Evolutionary conservation across 768 basidiomycete genomes (phyloP).

Genomic region (Lactarius akahatsu): DNA sequence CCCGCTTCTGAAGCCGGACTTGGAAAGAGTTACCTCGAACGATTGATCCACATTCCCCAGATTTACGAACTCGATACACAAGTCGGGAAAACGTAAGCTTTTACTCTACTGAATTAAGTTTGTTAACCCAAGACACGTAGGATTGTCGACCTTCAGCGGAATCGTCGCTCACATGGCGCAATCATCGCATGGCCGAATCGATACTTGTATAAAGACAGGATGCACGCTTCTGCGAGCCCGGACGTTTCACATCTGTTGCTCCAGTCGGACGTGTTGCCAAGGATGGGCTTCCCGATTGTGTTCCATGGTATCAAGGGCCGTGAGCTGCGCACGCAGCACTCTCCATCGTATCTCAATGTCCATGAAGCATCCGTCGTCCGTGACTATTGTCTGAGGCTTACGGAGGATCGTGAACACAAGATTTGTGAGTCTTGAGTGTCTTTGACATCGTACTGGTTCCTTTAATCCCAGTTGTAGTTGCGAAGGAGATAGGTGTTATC

Average conservation of each 20-base stretch:
- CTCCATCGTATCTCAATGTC: slow-evolving; percentile 45
- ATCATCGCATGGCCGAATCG: slow-evolving; percentile 59
- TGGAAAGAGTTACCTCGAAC: slow-evolving; percentile 38
- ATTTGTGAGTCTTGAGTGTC: slow-evolving; percentile 33
- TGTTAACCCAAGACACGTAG: slow-evolving; percentile 19
- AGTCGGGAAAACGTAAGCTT: slow-evolving; percentile 37
- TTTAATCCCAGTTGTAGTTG: slow-evolving; percentile 25
- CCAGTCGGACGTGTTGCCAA: slow-evolving; percentile 34
- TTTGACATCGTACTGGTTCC: neutral
- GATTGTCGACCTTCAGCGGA: slow-evolving; percentile 25
- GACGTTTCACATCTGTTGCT: slow-evolving; percentile 33
- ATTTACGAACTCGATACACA: slow-evolving; percentile 34
- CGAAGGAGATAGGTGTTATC: slow-evolving; percentile 41
- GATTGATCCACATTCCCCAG: slow-evolving; percentile 36
- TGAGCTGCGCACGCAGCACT: slow-evolving; percentile 38
- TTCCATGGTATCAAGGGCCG: slow-evolving; percentile 39
- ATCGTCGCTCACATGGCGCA: slow-evolving; percentile 32
- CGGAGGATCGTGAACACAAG: slow-evolving; percentile 32
- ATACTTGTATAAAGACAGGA: slow-evolving; percentile 40
- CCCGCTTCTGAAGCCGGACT: slow-evolving; percentile 35
- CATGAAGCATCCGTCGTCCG: slow-evolving; percentile 39
- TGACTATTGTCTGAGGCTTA: slow-evolving; percentile 36
- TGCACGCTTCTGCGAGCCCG: slow-evolving; percentile 35
- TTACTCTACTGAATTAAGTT: too few relatives aligned
- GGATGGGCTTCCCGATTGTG: slow-evolving; percentile 34